Evolutionary conservation across 768 basidiomycete species (phyloP).

Genomic region (Leucocoprinus birnbaumii): DNA sequence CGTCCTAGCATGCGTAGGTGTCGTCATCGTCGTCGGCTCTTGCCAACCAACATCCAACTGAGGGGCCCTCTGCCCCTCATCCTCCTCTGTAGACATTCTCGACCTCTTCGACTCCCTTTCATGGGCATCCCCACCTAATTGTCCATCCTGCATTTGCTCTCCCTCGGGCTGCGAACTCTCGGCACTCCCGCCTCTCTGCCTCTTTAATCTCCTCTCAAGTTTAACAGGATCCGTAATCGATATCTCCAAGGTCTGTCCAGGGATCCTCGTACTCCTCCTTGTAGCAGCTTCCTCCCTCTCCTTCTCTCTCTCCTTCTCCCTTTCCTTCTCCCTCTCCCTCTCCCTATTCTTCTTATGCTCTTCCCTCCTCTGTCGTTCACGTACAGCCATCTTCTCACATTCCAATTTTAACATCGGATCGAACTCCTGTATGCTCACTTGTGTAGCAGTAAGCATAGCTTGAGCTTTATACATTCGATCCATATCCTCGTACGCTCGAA

Average conservation of each 20-base stretch:
- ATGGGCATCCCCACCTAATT: slow-evolving; percentile 25
- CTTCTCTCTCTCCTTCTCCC: slow-evolving; percentile 34
- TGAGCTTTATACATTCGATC: slow-evolving; percentile 82
- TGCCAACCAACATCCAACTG: slow-evolving; percentile 38
- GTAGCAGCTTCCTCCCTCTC: slow-evolving; percentile 33
- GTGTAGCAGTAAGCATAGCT: slow-evolving; percentile 82
- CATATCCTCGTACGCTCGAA: slow-evolving; percentile 55
- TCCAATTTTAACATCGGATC: slow-evolving; percentile 76
- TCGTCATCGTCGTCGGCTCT: too few relatives aligned
- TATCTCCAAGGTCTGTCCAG: slow-evolving; percentile 69
- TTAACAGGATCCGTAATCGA: slow-evolving; percentile 71
- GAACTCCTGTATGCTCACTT: slow-evolving; percentile 86
- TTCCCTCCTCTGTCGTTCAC: slow-evolving; percentile 66
- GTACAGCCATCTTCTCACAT: slow-evolving; percentile 83
- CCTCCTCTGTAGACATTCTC: slow-evolving; percentile 41
- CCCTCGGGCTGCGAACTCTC: slow-evolving; percentile 49
- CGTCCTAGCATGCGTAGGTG: slow-evolving; percentile 24
- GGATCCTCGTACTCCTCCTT: slow-evolving; percentile 70
- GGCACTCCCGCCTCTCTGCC: slow-evolving; percentile 54
- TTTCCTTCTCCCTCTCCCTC: slow-evolving; percentile 28
- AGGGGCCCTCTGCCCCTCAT: slow-evolving; percentile 45
- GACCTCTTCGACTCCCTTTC: slow-evolving; percentile 57
- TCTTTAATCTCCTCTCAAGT: slow-evolving; percentile 73
- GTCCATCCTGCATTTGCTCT: slow-evolving; percentile 46
- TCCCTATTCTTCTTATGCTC: slow-evolving; percentile 54